These are phyloP conservation scores for Monilinia vaccinii-corymbosi DNA, from an alignment of 2,329 filamentous ascomycete species.

Conservation along the genomic window DNA sequence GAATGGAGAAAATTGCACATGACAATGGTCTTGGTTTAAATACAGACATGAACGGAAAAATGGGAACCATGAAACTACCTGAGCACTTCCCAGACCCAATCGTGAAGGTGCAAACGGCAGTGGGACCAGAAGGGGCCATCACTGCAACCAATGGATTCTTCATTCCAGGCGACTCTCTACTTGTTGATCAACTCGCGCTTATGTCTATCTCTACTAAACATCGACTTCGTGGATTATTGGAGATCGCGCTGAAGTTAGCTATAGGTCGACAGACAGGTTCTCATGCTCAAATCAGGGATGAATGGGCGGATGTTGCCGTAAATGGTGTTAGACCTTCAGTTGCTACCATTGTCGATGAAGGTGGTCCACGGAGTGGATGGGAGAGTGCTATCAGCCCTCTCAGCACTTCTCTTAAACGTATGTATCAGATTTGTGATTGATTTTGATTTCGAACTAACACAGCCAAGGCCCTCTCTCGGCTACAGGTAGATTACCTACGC, in stretches of 20 bases:
- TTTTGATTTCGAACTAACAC: constrained; percentile 23
- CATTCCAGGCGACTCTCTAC: constrained; percentile 63
- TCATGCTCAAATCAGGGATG: constrained; percentile 67
- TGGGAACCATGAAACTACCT: constrained; percentile 31
- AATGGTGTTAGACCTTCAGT: constrained; percentile 36
- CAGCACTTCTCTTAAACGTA: constrained; percentile 53
- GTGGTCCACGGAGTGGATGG: constrained; percentile 28
- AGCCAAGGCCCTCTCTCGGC: constrained; percentile 26
- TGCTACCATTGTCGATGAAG: constrained; percentile 25
- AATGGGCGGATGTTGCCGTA: constrained; percentile 64
- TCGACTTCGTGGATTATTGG: constrained; percentile 63
- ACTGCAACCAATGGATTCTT: constrained; percentile 58
- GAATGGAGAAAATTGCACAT: constrained; percentile 46
- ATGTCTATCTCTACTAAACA: constrained; percentile 78
- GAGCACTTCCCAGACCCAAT: constrained; percentile 20
- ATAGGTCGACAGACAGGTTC: constrained; percentile 66
- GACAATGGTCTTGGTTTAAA: constrained; percentile 50
- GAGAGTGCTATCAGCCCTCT: constrained; percentile 45
- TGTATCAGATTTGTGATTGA: constrained; percentile 25
- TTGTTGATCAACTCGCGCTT: constrained; percentile 76
- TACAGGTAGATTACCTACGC: constrained; percentile 35
- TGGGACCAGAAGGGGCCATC: constrained; percentile 54
- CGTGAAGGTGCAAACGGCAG: constrained; percentile 45
- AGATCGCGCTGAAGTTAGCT: constrained; percentile 65
- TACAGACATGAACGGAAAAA: constrained; percentile 45